These are phyloP conservation scores for Monosporascus sp. DNA, from an alignment of 2,329 filamentous ascomycete genomes.

Conservation along the genomic window DNA sequence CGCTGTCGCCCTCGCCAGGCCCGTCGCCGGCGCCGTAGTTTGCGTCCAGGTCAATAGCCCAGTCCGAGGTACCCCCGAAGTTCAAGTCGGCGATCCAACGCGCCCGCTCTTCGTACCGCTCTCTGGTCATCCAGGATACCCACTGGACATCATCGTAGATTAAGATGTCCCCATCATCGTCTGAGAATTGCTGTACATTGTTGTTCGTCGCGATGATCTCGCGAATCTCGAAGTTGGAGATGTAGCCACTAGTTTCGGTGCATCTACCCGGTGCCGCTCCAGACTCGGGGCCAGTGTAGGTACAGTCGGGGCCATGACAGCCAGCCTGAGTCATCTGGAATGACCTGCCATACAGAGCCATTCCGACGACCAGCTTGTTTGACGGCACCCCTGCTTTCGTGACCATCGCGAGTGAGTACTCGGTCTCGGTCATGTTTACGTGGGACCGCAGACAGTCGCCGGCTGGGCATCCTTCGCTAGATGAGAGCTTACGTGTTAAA, in stretches of 20 bases:
- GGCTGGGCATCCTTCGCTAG: not conserved
- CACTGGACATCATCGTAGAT: slow-evolving; percentile 28
- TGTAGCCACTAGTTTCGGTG: slow-evolving; percentile 13
- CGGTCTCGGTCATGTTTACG: slow-evolving; percentile 27
- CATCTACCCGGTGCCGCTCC: slow-evolving; percentile 10
- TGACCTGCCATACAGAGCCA: not conserved
- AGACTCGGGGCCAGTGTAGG: slow-evolving; percentile 10
- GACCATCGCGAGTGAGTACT: slow-evolving; percentile 16
- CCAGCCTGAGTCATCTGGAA: slow-evolving; percentile 10
- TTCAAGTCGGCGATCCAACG: slow-evolving; percentile 17
- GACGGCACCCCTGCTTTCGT: slow-evolving; percentile 14
- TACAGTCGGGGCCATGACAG: slow-evolving; percentile 8
- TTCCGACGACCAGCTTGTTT: slow-evolving; percentile 15
- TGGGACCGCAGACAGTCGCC: slow-evolving; percentile 23
- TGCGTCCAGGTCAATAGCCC: slow-evolving; percentile 27
- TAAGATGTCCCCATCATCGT: slow-evolving; percentile 16
- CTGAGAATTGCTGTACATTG: not conserved
- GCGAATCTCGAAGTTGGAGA: slow-evolving; percentile 15
- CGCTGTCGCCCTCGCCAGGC: slow-evolving; percentile 1
- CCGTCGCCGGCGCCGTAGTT: too few relatives aligned
- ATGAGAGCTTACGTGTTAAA: not conserved
- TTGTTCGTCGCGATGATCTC: slow-evolving; percentile 5
- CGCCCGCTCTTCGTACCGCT: slow-evolving; percentile 4
- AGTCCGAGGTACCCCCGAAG: slow-evolving; percentile 29
- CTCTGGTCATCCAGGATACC: slow-evolving; percentile 26